Percentiles rank a stretch among this genome's conserved stretches.
Evolutionary conservation across 2,329 filamentous ascomycete genomes (phyloP).

Genomic region (Alternaria conjuncta): DNA sequence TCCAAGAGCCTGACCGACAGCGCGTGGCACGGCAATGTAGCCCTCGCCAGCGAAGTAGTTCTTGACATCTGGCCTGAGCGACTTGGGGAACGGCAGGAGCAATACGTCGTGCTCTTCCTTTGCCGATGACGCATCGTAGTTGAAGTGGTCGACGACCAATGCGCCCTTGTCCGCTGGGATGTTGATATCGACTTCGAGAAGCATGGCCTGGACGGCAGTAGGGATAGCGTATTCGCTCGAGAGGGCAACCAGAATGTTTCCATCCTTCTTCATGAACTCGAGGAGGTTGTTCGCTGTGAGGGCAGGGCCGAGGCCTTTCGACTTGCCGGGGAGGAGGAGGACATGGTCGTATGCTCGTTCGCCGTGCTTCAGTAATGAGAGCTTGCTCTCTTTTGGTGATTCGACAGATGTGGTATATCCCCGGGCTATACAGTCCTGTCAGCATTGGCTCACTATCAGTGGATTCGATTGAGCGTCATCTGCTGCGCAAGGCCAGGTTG

Average conservation of each 20-base stretch:
- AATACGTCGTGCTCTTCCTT: constrained; percentile 88
- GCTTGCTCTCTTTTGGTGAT: constrained; percentile 60
- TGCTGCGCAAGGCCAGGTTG: constrained; percentile 8
- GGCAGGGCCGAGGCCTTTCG: constrained; percentile 90
- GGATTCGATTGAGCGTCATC: constrained; percentile 1
- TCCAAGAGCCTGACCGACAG: constrained; percentile 82
- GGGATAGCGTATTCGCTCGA: constrained; percentile 75
- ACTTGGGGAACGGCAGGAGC: constrained; percentile 72
- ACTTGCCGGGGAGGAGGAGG: constrained; percentile 84
- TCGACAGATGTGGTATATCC: constrained; percentile 83
- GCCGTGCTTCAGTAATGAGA: constrained; percentile 84
- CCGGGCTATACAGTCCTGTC: constrained; percentile 64
- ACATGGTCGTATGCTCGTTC: constrained; percentile 91
- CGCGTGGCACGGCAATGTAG: constrained; percentile 80
- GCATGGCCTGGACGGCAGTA: constrained; percentile 75
- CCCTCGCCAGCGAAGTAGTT: constrained; percentile 76
- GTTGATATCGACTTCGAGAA: constrained; percentile 86
- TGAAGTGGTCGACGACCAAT: constrained; percentile 93
- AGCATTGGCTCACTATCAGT: background rate
- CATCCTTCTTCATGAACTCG: constrained; percentile 88
- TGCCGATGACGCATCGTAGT: constrained; percentile 80
- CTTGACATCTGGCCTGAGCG: constrained; percentile 72
- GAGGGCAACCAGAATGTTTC: constrained; percentile 88
- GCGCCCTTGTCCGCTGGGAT: constrained; percentile 86
- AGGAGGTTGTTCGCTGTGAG: constrained; percentile 85